Conservation (phyloP, 345 rosid species). For the Zanthoxylum bungeanum region DNA sequence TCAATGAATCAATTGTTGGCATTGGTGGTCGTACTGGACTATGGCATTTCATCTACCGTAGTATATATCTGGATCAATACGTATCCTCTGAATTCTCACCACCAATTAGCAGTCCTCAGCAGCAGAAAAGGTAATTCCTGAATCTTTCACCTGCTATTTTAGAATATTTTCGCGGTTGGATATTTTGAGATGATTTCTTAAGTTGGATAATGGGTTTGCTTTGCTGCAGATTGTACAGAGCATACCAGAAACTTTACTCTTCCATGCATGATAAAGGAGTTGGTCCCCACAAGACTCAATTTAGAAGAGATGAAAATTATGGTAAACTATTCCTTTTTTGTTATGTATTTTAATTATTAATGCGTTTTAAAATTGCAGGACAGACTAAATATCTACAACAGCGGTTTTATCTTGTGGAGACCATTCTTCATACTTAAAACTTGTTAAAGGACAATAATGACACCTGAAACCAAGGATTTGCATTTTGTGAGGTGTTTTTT, state of each 20-base stretch:
- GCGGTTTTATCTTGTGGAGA: background rate
- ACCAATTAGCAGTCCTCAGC: slow-evolving; percentile 67
- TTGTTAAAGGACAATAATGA: background rate
- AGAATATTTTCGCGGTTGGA: background rate
- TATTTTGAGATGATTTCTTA: slow-evolving; percentile 2
- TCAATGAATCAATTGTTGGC: slow-evolving; percentile 53
- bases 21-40: slow-evolving; percentile 94
- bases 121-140: slow-evolving; percentile 68
- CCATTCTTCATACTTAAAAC: background rate
- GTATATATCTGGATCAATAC: slow-evolving; percentile 92
- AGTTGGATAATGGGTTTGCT: slow-evolving; percentile 14
- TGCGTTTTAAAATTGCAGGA: background rate
- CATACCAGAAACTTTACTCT: slow-evolving; percentile 82
- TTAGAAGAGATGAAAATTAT: slow-evolving; percentile 87
- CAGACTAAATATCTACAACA: background rate
- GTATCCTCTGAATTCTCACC: slow-evolving; percentile 86
- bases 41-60: slow-evolving; percentile 98
- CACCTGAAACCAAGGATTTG: slow-evolving; percentile 1
- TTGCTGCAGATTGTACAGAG: slow-evolving; percentile 78
- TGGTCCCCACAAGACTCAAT: slow-evolving; percentile 95
- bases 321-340: slow-evolving; percentile 38
- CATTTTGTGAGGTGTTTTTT: background rate
- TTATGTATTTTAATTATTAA: background rate
- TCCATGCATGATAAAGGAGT: slow-evolving; percentile 87
- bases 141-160: background rate